Percentiles rank a stretch among this genome's conserved stretches.
phyloP scores from a whole-genome alignment of 306 rosid genomes.

The Hippophae gyantsensis region DNA sequence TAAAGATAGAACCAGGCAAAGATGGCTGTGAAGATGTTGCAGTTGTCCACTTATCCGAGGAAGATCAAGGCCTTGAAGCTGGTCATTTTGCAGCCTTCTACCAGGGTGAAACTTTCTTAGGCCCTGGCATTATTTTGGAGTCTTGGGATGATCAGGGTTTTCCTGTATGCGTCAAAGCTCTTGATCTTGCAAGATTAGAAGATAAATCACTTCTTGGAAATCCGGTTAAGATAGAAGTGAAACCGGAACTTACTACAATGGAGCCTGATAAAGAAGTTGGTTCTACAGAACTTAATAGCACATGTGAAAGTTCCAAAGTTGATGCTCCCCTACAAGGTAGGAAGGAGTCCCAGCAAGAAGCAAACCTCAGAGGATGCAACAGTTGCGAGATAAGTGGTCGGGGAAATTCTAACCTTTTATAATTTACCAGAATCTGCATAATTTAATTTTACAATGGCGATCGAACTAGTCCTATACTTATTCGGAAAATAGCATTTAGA shows the following conservation, averaged over 20 bases:
- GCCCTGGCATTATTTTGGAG: conserved; percentile 83
- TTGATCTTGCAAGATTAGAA: conserved; percentile 64
- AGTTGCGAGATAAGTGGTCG: conserved; percentile 23
- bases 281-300: conserved; percentile 17
- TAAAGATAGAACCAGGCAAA: conserved; percentile 41
- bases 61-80: conserved; percentile 94
- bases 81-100: conserved; percentile 93
- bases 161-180: conserved; percentile 73
- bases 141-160: conserved; percentile 80
- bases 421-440: background rate
- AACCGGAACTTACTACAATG: conserved; percentile 34
- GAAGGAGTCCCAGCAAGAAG: conserved; percentile 15
- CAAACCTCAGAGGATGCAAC: conserved; percentile 20
- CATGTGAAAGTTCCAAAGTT: conserved; percentile 11
- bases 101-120: conserved; percentile 64
- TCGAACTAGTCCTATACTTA: too few relatives aligned
- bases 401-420: conserved; percentile 18
- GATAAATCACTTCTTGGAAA: conserved; percentile 83
- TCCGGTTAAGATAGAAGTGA: conserved; percentile 75
- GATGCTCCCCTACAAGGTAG: conserved; percentile 20
- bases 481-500: too few relatives aligned
- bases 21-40: conserved; percentile 41
- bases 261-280: conserved; percentile 20
- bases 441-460: too few relatives aligned
- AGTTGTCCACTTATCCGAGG: conserved; percentile 55